A percentile compares a stretch with the other conserved stretches of the same genome.
Evolutionary conservation across 2,329 filamentous ascomycete genomes (phyloP).

Genomic region (Cladosporium velox): DNA sequence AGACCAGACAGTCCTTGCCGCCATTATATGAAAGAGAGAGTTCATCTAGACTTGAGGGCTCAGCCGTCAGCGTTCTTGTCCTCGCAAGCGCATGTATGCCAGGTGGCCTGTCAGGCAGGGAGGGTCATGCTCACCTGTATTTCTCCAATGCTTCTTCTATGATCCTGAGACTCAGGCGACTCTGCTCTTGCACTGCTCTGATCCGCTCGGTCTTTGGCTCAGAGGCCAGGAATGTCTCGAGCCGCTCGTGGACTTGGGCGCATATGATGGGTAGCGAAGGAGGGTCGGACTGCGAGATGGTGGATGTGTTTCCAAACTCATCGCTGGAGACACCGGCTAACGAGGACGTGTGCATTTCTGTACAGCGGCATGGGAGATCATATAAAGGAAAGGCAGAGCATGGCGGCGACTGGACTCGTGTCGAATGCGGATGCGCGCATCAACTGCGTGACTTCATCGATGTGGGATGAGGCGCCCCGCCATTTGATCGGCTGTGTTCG

Average conservation of each 20-base stretch:
- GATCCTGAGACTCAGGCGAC: conserved; percentile 69
- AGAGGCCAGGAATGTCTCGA: conserved; percentile 67
- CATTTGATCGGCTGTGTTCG: background rate
- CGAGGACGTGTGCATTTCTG: conserved; percentile 17
- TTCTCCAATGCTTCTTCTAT: conserved; percentile 72
- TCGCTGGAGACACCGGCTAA: conserved; percentile 17
- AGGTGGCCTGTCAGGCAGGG: conserved; percentile 23
- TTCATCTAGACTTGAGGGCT: conserved; percentile 64
- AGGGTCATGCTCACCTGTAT: conserved; percentile 65
- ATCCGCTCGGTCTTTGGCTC: conserved; percentile 59
- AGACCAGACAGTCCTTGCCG: conserved; percentile 94
- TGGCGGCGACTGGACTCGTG: background rate
- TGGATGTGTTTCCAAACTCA: conserved; percentile 11
- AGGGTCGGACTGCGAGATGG: conserved; percentile 12
- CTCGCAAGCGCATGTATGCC: background rate
- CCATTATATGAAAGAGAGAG: conserved; percentile 95
- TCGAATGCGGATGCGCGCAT: background rate
- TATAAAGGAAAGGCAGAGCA: background rate
- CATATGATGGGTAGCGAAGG: conserved; percentile 37
- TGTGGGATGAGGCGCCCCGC: background rate
- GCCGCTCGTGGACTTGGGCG: conserved; percentile 57
- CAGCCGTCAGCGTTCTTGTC: conserved; percentile 5
- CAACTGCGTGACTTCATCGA: conserved; percentile 8
- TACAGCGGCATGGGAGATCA: conserved; percentile 15
- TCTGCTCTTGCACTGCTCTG: conserved; percentile 70